These are phyloP conservation scores for Saccharomycopsis olivae DNA, from an alignment of 805 yeast genomes.

Conservation along the genomic window DNA sequence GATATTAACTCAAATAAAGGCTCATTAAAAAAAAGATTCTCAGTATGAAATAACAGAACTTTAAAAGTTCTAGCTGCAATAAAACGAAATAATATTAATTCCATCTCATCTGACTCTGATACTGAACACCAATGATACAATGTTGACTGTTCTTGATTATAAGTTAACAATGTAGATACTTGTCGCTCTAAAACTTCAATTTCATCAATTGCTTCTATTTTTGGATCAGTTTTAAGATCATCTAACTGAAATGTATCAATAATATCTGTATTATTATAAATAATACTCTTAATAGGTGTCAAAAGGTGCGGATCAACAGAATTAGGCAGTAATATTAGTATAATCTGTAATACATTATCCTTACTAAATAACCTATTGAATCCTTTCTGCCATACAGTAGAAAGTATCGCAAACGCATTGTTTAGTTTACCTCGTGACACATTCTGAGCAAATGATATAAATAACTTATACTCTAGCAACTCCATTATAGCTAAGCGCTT, in stretches of 20 bases:
- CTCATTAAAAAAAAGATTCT: slow-evolving; percentile 13
- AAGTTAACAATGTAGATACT: not conserved
- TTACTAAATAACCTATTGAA: not conserved
- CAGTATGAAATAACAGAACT: slow-evolving; percentile 11
- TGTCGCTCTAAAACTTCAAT: slow-evolving; percentile 3
- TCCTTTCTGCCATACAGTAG: not conserved
- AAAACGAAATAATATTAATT: slow-evolving; percentile 7
- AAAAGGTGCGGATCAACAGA: slow-evolving; percentile 10
- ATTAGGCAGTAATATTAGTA: slow-evolving; percentile 13
- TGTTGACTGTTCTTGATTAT: not conserved
- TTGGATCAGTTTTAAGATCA: not conserved
- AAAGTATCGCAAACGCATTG: not conserved
- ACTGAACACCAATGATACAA: not conserved
- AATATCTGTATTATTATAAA: too few relatives aligned
- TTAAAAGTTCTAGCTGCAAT: slow-evolving; percentile 15
- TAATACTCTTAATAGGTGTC: slow-evolving; percentile 6
- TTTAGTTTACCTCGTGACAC: slow-evolving; percentile 10
- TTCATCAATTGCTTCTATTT: not conserved
- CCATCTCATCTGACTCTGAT: not conserved
- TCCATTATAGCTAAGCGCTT: too few relatives aligned
- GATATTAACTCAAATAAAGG: slow-evolving; percentile 7
- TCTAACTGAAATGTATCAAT: too few relatives aligned
- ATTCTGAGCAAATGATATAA: slow-evolving; percentile 6
- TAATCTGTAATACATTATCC: slow-evolving; percentile 7
- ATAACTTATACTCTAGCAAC: slow-evolving; percentile 8